phyloP scores from a whole-genome alignment of 2,329 filamentous ascomycete genomes.

The Trichoderma atroviride region DNA sequence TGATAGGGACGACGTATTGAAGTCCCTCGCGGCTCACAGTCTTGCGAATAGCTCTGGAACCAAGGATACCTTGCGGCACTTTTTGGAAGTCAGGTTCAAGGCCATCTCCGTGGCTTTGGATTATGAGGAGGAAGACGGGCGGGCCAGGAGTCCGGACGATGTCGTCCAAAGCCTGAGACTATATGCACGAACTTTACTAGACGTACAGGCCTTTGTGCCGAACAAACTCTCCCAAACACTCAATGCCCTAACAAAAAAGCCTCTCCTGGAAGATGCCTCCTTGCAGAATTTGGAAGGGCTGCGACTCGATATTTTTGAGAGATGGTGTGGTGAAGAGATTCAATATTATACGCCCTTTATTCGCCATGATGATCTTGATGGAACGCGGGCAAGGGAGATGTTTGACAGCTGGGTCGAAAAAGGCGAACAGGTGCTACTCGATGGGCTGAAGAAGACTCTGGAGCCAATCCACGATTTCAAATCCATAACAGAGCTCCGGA shows the following conservation, averaged over 20 bases:
- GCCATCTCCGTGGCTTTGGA: conserved; percentile 67
- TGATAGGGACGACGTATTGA: conserved; percentile 60
- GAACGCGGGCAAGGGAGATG: conserved; percentile 60
- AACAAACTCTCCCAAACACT: conserved; percentile 71
- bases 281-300: conserved; percentile 69
- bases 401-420: conserved; percentile 65
- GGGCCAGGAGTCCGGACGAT: conserved; percentile 46
- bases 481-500: conserved; percentile 69
- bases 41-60: conserved; percentile 79
- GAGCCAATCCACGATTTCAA: conserved; percentile 66
- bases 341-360: conserved; percentile 86
- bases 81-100: conserved; percentile 71
- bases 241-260: conserved; percentile 66
- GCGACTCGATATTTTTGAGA: conserved; percentile 74
- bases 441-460: conserved; percentile 64
- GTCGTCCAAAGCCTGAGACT: conserved; percentile 69
- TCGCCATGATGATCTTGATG: conserved; percentile 74
- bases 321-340: conserved; percentile 82
- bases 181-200: conserved; percentile 75
- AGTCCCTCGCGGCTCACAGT: conserved; percentile 79
- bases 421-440: conserved; percentile 60
- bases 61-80: conserved; percentile 76
- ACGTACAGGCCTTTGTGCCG: conserved; percentile 77
- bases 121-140: conserved; percentile 48
- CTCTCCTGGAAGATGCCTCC: conserved; percentile 71